These are phyloP conservation scores for Chenopodium quinoa DNA, from an alignment of 148 eudicot genomes.

Conservation along the genomic window DNA sequence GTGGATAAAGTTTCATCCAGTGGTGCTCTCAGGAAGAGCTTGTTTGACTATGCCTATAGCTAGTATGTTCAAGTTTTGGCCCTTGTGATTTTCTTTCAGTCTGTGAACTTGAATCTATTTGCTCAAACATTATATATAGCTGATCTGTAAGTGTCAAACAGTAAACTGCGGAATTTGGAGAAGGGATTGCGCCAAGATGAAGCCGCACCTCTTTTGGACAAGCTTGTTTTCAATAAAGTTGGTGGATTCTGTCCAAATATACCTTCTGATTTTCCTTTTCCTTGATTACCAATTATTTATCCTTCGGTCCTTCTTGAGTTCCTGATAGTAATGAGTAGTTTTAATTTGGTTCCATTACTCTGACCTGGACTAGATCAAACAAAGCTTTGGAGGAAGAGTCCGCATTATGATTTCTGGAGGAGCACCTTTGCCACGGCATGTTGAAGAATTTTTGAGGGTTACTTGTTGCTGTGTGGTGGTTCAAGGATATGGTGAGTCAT, in stretches of 20 bases:
- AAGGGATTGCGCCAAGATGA: constrained; percentile 82
- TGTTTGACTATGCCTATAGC: constrained; percentile 81
- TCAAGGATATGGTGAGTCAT: constrained; percentile 88
- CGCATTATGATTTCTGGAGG: constrained; percentile 88
- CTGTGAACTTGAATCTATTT: constrained; percentile 11
- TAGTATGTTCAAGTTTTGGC: constrained; percentile 50
- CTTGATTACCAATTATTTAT: not conserved
- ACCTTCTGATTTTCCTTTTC: not conserved
- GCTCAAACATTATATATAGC: not conserved
- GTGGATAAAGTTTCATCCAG: constrained; percentile 62
- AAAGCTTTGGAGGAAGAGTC: constrained; percentile 87
- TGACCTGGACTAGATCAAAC: constrained; percentile 56
- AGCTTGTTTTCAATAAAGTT: constrained; percentile 83
- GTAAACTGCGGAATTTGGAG: constrained; percentile 83
- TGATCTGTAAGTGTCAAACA: constrained; percentile 33
- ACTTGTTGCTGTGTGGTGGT: constrained; percentile 65
- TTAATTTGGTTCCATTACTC: not conserved
- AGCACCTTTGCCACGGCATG: constrained; percentile 87
- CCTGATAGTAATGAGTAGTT: not conserved
- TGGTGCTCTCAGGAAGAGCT: constrained; percentile 62
- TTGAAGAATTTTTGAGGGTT: constrained; percentile 94
- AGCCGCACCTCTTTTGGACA: constrained; percentile 92
- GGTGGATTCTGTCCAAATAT: constrained; percentile 9
- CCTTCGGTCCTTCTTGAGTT: not conserved
- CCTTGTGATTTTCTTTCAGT: not conserved